A percentile compares a stretch with the other conserved stretches of the same genome.
phyloP scores from a whole-genome alignment of 106 monocot species.

The Amphibolis antarctica region DNA sequence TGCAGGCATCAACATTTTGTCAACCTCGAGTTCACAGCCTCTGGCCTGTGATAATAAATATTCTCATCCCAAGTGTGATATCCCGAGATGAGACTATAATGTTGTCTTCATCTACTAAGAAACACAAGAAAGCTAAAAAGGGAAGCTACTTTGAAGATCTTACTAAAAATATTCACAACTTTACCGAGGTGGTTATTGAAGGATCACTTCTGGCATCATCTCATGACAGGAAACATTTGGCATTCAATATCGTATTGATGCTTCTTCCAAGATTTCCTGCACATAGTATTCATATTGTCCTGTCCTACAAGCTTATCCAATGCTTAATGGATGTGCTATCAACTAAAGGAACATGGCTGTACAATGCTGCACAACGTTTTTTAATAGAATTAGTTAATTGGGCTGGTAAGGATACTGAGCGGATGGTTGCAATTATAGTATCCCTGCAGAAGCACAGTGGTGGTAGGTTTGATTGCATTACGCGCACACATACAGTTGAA shows the following conservation, averaged over 20 bases:
- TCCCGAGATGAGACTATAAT: constrained; percentile 22
- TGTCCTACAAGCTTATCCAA: constrained; percentile 75
- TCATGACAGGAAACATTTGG: constrained; percentile 92
- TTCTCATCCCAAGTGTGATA: constrained; percentile 35
- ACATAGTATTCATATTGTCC: constrained; percentile 41
- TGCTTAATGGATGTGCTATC: constrained; percentile 85
- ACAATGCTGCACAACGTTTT: constrained; percentile 79
- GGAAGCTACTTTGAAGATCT: constrained; percentile 42
- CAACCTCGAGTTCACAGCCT: constrained; percentile 77
- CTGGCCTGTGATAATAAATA: constrained; percentile 53
- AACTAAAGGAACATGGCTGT: constrained; percentile 49
- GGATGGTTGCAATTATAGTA: constrained; percentile 42
- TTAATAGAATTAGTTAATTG: constrained; percentile 56
- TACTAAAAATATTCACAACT: constrained; percentile 39
- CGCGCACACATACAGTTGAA: constrained; percentile 62
- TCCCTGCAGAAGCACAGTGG: constrained; percentile 69
- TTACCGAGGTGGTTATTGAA: constrained; percentile 80
- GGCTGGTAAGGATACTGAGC: constrained; percentile 44
- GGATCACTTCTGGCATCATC: constrained; percentile 71
- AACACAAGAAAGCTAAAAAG: constrained; percentile 66
- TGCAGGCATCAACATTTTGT: constrained; percentile 87
- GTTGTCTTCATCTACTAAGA: constrained; percentile 25
- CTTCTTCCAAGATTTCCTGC: constrained; percentile 59
- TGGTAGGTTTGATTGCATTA: constrained; percentile 81
- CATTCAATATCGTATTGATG: constrained; percentile 51